Evolutionary conservation across 2,329 filamentous ascomycete genomes (phyloP), one percentile per base, ranked within the genome.

Genomic region (Ilyonectria mors-panacis): DNA sequence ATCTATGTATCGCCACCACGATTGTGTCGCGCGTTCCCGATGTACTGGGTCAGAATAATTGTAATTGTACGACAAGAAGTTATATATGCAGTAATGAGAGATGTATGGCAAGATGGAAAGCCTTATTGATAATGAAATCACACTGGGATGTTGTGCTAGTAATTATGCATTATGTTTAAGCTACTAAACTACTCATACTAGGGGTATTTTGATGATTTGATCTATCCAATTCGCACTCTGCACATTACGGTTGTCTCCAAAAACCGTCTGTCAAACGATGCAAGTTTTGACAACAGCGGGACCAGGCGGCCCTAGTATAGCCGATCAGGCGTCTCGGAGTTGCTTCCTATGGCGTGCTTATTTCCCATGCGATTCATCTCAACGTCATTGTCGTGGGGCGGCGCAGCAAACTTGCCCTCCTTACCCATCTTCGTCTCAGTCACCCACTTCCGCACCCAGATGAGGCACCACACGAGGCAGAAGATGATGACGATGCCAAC

Each of bases 401-500:
- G 75, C 50, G 68, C 56, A 2, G 78, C 80, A 70, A 83, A 81
- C 78, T 83, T 85, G 65, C 84, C 85, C 6, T 78, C 76, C 80
- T 78, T 81, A 57, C 80, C 78, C 58, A 85, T 70, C 78, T 82
- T 85, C 9, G 68, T 80, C 80, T 87, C 85, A 1, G 85, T 86
- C 21, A 87, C 55, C 79, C 83, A 86, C 50, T 80, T 75, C 21
- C 89, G 82, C 67, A 87, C 57, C 82, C 82, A 84, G 21, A 91
- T 83, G 15, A 88, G 37, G 1, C 78, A 79, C 82, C 84, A 86
- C 13, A 85, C 85, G 19, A 90, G 47, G 30, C 80, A 75, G 72
- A 89, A 92, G 42, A 90, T 79, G 23, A 90, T 71, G 39, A 87
- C 70, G 19, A 85, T 84, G 7, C 81, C 88, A 0, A 83, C 83